Conservation (phyloP, 73 alveolate genomes). For the Stentor roeselii region DNA sequence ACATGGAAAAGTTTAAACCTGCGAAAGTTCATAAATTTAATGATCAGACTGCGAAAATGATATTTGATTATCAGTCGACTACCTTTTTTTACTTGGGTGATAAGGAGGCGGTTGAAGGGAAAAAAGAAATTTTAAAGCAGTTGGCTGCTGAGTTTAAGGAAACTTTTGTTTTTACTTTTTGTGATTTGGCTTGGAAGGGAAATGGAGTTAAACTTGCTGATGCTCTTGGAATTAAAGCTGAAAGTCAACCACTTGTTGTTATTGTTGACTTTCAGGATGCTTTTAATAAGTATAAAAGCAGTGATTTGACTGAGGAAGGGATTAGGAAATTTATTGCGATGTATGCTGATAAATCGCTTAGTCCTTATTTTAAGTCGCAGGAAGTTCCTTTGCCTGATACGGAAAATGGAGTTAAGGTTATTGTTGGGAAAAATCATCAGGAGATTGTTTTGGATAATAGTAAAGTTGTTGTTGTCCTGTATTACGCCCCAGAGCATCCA, state of each 20-base stretch:
- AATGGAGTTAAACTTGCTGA: background rate
- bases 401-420: conserved; percentile 45
- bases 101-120: background rate
- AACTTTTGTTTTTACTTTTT: background rate
- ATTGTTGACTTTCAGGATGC: background rate
- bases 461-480: conserved; percentile 77
- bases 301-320: conserved; percentile 38
- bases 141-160: background rate
- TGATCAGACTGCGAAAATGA: background rate
- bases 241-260: background rate
- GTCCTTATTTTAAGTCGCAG: conserved; percentile 61
- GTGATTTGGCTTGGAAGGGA: background rate
- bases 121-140: too few relatives aligned
- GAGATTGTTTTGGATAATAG: conserved; percentile 67
- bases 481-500: conserved; percentile 85
- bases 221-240: background rate
- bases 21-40: background rate
- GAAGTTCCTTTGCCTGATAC: conserved; percentile 57
- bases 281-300: background rate
- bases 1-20: background rate
- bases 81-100: background rate
- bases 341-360: conserved; percentile 49
- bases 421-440: conserved; percentile 78
- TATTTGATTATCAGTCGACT: background rate
- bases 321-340: conserved; percentile 43